Evolutionary conservation across 805 yeast genomes (phyloP).

Genomic region (Isabelozyma pseudorhagii): DNA sequence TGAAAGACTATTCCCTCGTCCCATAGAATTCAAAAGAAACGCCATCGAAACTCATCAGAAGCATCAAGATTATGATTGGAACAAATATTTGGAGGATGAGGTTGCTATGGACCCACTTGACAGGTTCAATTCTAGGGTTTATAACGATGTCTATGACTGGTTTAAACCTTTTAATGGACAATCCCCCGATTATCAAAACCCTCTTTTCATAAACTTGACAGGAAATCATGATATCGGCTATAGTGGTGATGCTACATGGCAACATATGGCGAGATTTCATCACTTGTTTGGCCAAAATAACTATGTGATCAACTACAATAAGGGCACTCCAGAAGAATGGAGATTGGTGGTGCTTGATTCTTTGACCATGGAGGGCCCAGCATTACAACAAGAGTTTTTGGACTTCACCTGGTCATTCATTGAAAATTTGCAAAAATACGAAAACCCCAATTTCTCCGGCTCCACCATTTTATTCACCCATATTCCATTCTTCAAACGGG

Average conservation of each 20-base stretch:
- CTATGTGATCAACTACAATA: constrained; percentile 69
- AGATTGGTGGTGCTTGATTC: constrained; percentile 86
- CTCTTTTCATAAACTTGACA: constrained; percentile 75
- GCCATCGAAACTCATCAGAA: constrained; percentile 45
- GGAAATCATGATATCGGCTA: constrained; percentile 98
- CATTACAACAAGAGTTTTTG: constrained; percentile 67
- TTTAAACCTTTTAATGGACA: constrained; percentile 22
- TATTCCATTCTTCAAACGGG: constrained; percentile 80
- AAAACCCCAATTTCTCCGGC: constrained; percentile 55
- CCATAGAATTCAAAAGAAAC: constrained; percentile 45
- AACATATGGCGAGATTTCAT: constrained; percentile 78
- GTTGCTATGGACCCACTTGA: constrained; percentile 27
- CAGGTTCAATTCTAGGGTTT: constrained; percentile 37
- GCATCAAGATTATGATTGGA: constrained; percentile 59
- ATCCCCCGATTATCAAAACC: constrained; percentile 46
- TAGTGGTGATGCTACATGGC: constrained; percentile 90
- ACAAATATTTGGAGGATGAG: constrained; percentile 43
- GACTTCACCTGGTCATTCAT: constrained; percentile 73
- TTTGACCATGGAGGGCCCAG: constrained; percentile 86
- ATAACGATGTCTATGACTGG: constrained; percentile 69
- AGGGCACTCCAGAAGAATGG: constrained; percentile 68
- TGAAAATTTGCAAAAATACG: constrained; percentile 49
- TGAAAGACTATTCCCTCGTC: constrained; percentile 64
- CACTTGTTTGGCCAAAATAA: constrained; percentile 80
- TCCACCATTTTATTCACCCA: constrained; percentile 83